These are phyloP conservation scores for Nothophytophthora sp. DNA, from an alignment of 352 stramenopile species.

Conservation along the genomic window DNA sequence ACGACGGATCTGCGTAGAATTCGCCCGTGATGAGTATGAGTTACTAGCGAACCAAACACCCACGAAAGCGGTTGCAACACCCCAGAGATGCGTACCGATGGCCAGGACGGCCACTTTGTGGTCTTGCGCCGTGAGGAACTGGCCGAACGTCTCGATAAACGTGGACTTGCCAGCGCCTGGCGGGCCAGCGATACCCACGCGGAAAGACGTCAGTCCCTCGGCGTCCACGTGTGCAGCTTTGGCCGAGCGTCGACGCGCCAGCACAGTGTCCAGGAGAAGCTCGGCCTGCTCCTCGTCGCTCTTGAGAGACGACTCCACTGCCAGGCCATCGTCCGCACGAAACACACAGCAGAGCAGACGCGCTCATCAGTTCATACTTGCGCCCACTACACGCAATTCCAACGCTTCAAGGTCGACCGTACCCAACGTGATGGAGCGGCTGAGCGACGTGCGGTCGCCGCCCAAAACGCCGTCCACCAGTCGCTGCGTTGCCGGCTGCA, in stretches of 20 bases:
- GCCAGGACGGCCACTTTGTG: slow-evolving; percentile 95
- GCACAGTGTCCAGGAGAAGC: slow-evolving; percentile 83
- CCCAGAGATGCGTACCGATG: slow-evolving; percentile 54
- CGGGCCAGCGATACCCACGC: slow-evolving; percentile 90
- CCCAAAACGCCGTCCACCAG: slow-evolving; percentile 57
- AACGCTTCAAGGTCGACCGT: slow-evolving; percentile 16
- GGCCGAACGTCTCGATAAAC: slow-evolving; percentile 96
- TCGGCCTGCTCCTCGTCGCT: slow-evolving; percentile 83
- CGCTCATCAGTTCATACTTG: background rate
- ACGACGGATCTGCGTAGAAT: slow-evolving; percentile 91
- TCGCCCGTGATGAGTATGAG: background rate
- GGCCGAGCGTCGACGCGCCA: slow-evolving; percentile 54
- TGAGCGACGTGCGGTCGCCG: slow-evolving; percentile 65
- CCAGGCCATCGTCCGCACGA: background rate
- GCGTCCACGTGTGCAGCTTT: slow-evolving; percentile 24
- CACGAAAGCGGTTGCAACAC: background rate
- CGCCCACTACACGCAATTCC: background rate
- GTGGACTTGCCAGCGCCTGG: slow-evolving; percentile 97
- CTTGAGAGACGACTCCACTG: slow-evolving; percentile 81
- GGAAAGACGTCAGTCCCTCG: slow-evolving; percentile 60
- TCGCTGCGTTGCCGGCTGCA: slow-evolving; percentile 43
- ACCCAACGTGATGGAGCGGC: slow-evolving; percentile 77
- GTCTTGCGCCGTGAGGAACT: slow-evolving; percentile 76
- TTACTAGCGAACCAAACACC: background rate
- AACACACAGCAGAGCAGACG: background rate